A percentile compares a stretch with the other conserved stretches of the same genome.
Conservation (phyloP, 768 basidiomycete species). For the Mycena amicta region DNA sequence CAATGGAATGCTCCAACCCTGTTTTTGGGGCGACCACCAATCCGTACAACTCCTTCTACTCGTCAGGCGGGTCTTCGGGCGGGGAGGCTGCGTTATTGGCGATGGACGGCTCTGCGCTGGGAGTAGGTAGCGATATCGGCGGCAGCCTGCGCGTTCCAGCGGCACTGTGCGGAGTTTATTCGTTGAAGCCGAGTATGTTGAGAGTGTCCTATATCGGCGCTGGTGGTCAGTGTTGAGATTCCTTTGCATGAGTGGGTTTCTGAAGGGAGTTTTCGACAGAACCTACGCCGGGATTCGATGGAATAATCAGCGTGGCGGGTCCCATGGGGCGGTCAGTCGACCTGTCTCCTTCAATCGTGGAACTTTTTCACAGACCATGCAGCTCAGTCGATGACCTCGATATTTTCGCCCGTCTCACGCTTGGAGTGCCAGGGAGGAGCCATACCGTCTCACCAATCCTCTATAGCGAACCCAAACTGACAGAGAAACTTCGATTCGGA, state of each 20-base stretch:
- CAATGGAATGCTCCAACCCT: constrained; percentile 61
- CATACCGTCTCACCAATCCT: constrained; percentile 2
- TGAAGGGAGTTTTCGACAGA: too few species aligned
- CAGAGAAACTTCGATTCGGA: constrained; percentile 38
- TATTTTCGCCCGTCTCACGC: constrained; percentile 7
- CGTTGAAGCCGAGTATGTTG: constrained; percentile 53
- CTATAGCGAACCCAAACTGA: constrained; percentile 5
- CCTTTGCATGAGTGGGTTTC: too few species aligned
- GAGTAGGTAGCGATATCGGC: constrained; percentile 71
- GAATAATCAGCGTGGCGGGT: constrained; percentile 9
- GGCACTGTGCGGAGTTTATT: constrained; percentile 65
- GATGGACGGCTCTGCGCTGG: constrained; percentile 59
- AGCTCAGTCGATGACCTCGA: too few species aligned
- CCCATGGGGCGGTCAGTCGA: constrained; percentile 18
- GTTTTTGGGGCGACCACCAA: constrained; percentile 59
- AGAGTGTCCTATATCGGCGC: constrained; percentile 51
- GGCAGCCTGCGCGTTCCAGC: constrained; percentile 72
- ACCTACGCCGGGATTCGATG: constrained; percentile 18
- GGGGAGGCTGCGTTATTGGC: constrained; percentile 69
- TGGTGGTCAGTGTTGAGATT: constrained; percentile 39
- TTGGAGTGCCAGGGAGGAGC: constrained; percentile 4
- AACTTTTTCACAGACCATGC: too few species aligned
- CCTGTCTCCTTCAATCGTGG: too few species aligned
- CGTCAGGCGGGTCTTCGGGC: constrained; percentile 59
- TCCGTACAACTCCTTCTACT: constrained; percentile 42